Conservation (phyloP, 768 basidiomycete genomes). For the Hygrophorus pudorinus region DNA sequence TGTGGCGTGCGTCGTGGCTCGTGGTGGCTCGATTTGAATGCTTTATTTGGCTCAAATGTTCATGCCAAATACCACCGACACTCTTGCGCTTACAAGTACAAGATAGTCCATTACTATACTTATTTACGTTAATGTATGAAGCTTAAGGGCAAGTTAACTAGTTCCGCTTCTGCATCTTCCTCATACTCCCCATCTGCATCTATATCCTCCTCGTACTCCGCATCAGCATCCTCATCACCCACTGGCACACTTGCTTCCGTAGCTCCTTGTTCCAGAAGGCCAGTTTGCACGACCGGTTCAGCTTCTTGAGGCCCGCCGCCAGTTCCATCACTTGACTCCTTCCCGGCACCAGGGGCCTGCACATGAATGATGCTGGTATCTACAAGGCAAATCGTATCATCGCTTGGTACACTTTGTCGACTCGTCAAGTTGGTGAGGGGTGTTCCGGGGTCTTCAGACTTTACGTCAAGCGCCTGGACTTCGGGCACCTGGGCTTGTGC, state of each 20-base stretch:
- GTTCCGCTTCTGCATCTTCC: slow-evolving; percentile 33
- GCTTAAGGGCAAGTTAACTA: slow-evolving; percentile 18
- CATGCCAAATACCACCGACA: slow-evolving; percentile 13
- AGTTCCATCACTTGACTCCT: background rate
- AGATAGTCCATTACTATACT: too few species aligned
- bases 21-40: slow-evolving; percentile 21
- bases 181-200: slow-evolving; percentile 27
- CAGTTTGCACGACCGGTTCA: background rate
- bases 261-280: background rate
- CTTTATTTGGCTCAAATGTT: slow-evolving; percentile 16
- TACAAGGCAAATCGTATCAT: slow-evolving; percentile 39
- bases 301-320: background rate
- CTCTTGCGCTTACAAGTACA: too few species aligned
- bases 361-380: slow-evolving; percentile 18
- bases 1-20: slow-evolving; percentile 13
- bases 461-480: slow-evolving; percentile 10
- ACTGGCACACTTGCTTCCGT: slow-evolving; percentile 7
- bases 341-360: slow-evolving; percentile 2
- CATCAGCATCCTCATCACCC: slow-evolving; percentile 19
- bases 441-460: slow-evolving; percentile 46
- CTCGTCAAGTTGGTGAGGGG: slow-evolving; percentile 39
- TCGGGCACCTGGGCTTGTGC: background rate
- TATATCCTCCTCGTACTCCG: slow-evolving; percentile 18
- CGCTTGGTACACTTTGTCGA: slow-evolving; percentile 47
- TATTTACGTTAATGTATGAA: background rate